Conservation (phyloP, 2,329 filamentous ascomycete species). For the Celoporthe dispersa region DNA sequence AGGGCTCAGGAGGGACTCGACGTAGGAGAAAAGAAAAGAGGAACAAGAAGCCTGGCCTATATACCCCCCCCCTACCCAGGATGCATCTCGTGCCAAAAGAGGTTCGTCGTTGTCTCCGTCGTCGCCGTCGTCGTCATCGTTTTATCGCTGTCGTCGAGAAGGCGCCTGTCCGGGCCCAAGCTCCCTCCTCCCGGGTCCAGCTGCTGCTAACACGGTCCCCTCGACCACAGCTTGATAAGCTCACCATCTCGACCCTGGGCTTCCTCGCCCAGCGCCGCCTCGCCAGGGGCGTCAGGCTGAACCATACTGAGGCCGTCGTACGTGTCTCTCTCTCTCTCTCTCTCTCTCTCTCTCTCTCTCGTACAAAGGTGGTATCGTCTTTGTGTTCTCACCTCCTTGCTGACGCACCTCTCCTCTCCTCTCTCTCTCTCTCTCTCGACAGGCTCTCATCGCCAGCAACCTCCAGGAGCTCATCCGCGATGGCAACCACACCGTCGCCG, state of each 20-base stretch:
- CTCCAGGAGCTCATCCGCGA: slow-evolving; percentile 97
- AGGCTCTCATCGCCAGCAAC: slow-evolving; percentile 82
- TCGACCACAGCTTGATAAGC: slow-evolving; percentile 83
- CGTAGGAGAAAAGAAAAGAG: not conserved
- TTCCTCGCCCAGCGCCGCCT: slow-evolving; percentile 85
- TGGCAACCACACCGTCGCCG: slow-evolving; percentile 88
- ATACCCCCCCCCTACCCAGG: slow-evolving; percentile 21
- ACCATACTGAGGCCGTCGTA: slow-evolving; percentile 87
- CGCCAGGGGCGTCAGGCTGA: slow-evolving; percentile 84
- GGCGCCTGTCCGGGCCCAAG: not conserved
- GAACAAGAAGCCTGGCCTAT: slow-evolving; percentile 7
- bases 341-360: too few species aligned
- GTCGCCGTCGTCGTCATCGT: slow-evolving; percentile 11
- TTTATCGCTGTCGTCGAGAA: not conserved
- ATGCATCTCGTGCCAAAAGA: slow-evolving; percentile 45
- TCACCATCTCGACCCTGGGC: slow-evolving; percentile 87
- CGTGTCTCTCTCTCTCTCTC: slow-evolving; percentile 30
- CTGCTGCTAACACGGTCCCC: slow-evolving; percentile 21
- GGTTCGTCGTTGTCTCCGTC: slow-evolving; percentile 35
- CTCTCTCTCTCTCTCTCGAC: not conserved
- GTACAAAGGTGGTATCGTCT: not conserved
- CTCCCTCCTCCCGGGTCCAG: not conserved
- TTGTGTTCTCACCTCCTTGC: not conserved
- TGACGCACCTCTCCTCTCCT: not conserved
- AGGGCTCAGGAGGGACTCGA: not conserved